Base-by-base conservation (phyloP, 2,329 filamentous ascomycete species). In the Xylaria sp. region DNA sequence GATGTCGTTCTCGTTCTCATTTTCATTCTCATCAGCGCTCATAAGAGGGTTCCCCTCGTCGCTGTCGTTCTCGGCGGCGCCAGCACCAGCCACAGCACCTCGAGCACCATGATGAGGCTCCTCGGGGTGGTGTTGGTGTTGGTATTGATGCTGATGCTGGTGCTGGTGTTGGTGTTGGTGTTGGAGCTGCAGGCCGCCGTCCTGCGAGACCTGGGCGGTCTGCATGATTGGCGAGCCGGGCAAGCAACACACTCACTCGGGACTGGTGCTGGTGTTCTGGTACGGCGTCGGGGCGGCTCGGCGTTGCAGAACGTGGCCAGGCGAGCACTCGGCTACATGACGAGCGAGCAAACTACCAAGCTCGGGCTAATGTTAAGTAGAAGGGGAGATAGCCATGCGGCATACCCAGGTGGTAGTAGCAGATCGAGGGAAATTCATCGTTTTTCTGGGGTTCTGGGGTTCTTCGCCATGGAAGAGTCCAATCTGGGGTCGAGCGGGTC, bases 291-390 rank as follows among this genome's bases (percentile, higher is more conserved):
- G 49, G 25, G 23, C 41, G 54, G 47, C 29, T 60, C 48, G 60
- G 55, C 37, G 43, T 55, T 29, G 19, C 46, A 35, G 38, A 54
- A n/a, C 15, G 37, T 33, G 38, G 35, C 31, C 51, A 59, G 54
- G 64, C 54, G 63, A 62, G 44, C 37, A 63, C 64, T 67, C 68
- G 67, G 64, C 66, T 60, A 64, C 70, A 71, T 71, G 51, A 67
- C 69, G 65, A 69, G 68, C 70, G 67, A 68, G 67, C 58, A 60
- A 51, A 61, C 53, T 62, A 70, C 17, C 19, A 29, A 25, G 46
- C 73, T 80, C 78, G 77, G 79, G 78, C 71, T 79, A 80, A 81
- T 81, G 77, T 75, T 81, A 76, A 75, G 77, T 78, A 69, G 68
- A 72, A 68, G 58, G 60, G 55, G 58, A 65, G 63, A 61, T 40